phyloP scores from a whole-genome alignment of 2,329 filamentous ascomycete species.

The Sarocladium strictum region DNA sequence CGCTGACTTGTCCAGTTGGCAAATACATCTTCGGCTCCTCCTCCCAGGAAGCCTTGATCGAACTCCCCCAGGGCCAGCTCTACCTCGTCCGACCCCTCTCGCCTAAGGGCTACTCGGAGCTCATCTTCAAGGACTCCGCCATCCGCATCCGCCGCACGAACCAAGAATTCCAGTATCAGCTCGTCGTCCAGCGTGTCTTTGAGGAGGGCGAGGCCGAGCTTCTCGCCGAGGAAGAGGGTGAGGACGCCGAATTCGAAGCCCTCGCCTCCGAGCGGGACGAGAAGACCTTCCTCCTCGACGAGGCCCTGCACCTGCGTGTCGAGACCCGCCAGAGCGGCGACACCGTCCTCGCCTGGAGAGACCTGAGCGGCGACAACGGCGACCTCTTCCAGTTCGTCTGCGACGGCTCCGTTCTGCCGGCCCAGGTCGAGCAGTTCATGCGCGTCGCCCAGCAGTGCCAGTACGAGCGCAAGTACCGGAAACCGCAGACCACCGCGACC shows the following conservation, averaged over 20 bases:
- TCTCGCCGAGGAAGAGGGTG: constrained; percentile 80
- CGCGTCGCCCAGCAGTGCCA: constrained; percentile 85
- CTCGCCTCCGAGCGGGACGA: constrained; percentile 83
- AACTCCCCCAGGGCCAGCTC: constrained; percentile 91
- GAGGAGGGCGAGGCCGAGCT: constrained; percentile 95
- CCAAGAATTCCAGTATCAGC: constrained; percentile 94
- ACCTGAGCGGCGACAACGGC: constrained; percentile 85
- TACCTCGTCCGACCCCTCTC: constrained; percentile 94
- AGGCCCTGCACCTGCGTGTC: constrained; percentile 79
- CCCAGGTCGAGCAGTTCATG: constrained; percentile 75
- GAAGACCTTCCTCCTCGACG: constrained; percentile 94
- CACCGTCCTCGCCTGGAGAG: constrained; percentile 88
- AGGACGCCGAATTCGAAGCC: constrained; percentile 71
- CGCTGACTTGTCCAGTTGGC: constrained; percentile 52
- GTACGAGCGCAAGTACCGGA: constrained; percentile 92
- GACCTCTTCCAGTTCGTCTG: constrained; percentile 99
- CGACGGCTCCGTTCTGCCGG: constrained; percentile 63
- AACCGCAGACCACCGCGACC: constrained; percentile 71
- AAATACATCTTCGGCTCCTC: constrained; percentile 82
- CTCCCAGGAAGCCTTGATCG: constrained; percentile 88
- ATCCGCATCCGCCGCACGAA: constrained; percentile 88
- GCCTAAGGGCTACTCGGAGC: constrained; percentile 95
- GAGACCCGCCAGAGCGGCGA: constrained; percentile 75
- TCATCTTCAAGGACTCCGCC: constrained; percentile 96
- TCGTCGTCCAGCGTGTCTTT: constrained; percentile 92